A percentile compares a stretch with the other conserved stretches of the same genome.
Evolutionary conservation across 2,329 filamentous ascomycete genomes (phyloP).

Genomic region (Fusarium sp.): DNA sequence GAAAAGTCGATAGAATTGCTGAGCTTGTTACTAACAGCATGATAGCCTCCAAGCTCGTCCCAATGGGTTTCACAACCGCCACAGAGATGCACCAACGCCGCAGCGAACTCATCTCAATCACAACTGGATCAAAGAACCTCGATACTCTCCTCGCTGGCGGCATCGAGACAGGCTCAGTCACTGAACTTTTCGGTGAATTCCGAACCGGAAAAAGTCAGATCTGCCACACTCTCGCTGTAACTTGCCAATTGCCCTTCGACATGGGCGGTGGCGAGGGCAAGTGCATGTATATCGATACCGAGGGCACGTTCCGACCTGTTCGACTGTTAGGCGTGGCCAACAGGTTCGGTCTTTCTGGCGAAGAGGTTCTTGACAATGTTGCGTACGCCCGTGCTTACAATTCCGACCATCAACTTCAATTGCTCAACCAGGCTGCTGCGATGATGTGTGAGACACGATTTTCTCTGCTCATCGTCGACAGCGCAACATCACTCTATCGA

Average conservation of each 20-base stretch:
- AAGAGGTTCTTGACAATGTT: constrained; percentile 98
- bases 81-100: constrained; percentile 99
- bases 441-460: constrained; percentile 99
- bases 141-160: constrained; percentile 95
- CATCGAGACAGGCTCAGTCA: constrained; percentile 97
- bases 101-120: constrained; percentile 97
- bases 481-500: constrained; percentile 93
- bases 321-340: constrained; percentile 93
- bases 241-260: constrained; percentile 96
- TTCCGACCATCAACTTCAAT: constrained; percentile 95
- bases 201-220: constrained; percentile 98
- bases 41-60: constrained; percentile 91
- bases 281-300: constrained; percentile 98
- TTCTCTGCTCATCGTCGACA: constrained; percentile 95
- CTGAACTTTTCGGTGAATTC: constrained; percentile 98
- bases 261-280: constrained; percentile 99
- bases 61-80: constrained; percentile 98
- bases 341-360: constrained; percentile 92
- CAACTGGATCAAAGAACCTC: constrained; percentile 96
- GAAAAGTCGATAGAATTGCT: neutral
- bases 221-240: constrained; percentile 98
- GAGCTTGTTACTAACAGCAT: constrained; percentile 24
- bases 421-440: constrained; percentile 92
- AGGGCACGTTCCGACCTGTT: constrained; percentile 96
- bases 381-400: constrained; percentile 99